A percentile compares a stretch with the other conserved stretches of the same genome.
Conservation (phyloP, 441 rosid genomes). For the Daphne laureola region DNA sequence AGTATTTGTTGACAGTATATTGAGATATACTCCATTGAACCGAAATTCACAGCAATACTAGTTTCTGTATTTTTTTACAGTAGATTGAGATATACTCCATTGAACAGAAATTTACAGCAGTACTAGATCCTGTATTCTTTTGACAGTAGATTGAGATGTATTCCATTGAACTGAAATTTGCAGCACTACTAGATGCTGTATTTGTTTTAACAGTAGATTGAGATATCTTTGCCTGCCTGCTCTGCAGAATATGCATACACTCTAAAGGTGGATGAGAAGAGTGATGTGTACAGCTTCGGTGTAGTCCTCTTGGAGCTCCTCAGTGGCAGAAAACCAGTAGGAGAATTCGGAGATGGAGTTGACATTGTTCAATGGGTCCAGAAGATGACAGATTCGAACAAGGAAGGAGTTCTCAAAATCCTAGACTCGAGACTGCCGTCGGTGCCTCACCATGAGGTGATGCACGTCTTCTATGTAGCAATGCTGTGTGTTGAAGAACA, state of each 20-base stretch:
- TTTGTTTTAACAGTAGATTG: background rate
- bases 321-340: constrained; percentile 73
- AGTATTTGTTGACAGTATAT: constrained; percentile 15
- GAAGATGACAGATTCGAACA: constrained; percentile 44
- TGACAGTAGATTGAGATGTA: background rate
- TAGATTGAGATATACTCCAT: constrained; percentile 1
- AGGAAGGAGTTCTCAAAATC: constrained; percentile 56
- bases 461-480: constrained; percentile 74
- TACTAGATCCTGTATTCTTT: background rate
- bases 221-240: background rate
- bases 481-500: constrained; percentile 83
- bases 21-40: constrained; percentile 6
- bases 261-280: constrained; percentile 75
- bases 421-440: constrained; percentile 44
- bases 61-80: constrained; percentile 5
- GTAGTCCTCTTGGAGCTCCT: constrained; percentile 72
- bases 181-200: background rate
- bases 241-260: constrained; percentile 77
- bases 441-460: constrained; percentile 51
- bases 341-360: constrained; percentile 69
- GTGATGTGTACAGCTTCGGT: constrained; percentile 88
- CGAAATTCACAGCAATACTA: background rate
- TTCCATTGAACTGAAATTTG: background rate
- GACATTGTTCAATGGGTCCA: constrained; percentile 89
- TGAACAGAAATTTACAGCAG: background rate